phyloP scores from a whole-genome alignment of 2,329 filamentous ascomycete genomes.

The Calycina herbarum region DNA sequence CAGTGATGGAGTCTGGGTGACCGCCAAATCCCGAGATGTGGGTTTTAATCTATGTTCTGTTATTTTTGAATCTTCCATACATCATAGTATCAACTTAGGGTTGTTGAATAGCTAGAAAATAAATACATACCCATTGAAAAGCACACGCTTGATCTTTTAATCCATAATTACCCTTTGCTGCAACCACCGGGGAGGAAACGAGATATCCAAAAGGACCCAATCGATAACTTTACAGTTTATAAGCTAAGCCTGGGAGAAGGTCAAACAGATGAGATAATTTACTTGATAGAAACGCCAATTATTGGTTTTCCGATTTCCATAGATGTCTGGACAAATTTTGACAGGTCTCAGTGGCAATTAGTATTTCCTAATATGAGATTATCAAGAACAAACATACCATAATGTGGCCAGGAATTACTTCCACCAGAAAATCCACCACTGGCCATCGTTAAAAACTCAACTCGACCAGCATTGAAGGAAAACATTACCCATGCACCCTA shows the following conservation, averaged over 20 bases:
- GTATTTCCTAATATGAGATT: not conserved
- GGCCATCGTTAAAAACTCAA: not conserved
- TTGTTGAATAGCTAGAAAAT: too few relatives aligned
- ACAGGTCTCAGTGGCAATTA: constrained; percentile 15
- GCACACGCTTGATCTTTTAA: constrained; percentile 26
- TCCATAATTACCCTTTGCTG: constrained; percentile 20
- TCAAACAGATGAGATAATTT: not conserved
- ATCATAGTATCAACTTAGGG: too few relatives aligned
- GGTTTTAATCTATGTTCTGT: constrained; percentile 20
- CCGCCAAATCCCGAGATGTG: constrained; percentile 38
- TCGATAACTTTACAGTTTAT: constrained; percentile 21
- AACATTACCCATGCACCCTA: constrained; percentile 26
- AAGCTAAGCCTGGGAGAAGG: not conserved
- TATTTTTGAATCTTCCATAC: too few relatives aligned
- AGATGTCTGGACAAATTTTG: constrained; percentile 17
- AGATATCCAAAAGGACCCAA: constrained; percentile 25
- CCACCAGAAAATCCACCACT: constrained; percentile 24
- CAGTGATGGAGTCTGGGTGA: constrained; percentile 33
- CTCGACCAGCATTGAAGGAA: not conserved
- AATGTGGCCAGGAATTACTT: constrained; percentile 25
- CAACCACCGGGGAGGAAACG: constrained; percentile 19
- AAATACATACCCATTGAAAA: constrained; percentile 32
- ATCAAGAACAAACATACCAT: constrained; percentile 15
- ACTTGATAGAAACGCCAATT: constrained; percentile 28
- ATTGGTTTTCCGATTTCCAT: constrained; percentile 22